These are phyloP conservation scores for Sisymbrium altissimum DNA, from an alignment of 345 rosid species.

Conservation along the genomic window DNA sequence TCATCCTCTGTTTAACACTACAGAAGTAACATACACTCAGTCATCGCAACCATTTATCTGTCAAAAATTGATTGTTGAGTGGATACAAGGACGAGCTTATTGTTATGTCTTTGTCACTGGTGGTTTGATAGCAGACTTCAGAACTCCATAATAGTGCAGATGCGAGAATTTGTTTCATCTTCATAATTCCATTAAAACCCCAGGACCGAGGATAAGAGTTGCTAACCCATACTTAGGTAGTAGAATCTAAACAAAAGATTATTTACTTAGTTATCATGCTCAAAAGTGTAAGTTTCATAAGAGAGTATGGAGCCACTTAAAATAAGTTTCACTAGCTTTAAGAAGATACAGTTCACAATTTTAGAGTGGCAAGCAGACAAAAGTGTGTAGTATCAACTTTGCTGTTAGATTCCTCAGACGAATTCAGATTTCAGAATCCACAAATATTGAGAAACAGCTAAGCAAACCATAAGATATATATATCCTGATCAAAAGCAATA, in stretches of 20 bases:
- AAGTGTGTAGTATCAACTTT: neutral
- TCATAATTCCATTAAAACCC: too few relatives aligned
- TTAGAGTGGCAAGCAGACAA: neutral
- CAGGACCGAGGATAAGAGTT: neutral
- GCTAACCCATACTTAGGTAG: neutral
- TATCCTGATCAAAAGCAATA: neutral
- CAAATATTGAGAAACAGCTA: neutral
- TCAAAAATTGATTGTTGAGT: neutral
- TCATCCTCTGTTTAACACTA: neutral
- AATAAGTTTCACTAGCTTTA: neutral
- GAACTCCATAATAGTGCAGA: slow-evolving; percentile 61
- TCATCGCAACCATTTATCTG: neutral
- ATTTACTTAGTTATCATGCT: neutral
- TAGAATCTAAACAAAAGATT: neutral
- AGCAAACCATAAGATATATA: neutral
- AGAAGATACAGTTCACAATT: neutral
- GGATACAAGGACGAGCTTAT: neutral
- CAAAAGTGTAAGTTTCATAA: neutral
- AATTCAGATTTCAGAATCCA: neutral
- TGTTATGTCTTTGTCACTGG: neutral
- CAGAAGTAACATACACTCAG: neutral
- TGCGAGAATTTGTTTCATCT: slow-evolving; percentile 50
- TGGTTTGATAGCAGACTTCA: neutral
- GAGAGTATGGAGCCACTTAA: neutral
- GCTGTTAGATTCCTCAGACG: neutral